Evolutionary conservation across 2,329 filamentous ascomycete species (phyloP).

Genomic region (Exophiala xenobiotica): DNA sequence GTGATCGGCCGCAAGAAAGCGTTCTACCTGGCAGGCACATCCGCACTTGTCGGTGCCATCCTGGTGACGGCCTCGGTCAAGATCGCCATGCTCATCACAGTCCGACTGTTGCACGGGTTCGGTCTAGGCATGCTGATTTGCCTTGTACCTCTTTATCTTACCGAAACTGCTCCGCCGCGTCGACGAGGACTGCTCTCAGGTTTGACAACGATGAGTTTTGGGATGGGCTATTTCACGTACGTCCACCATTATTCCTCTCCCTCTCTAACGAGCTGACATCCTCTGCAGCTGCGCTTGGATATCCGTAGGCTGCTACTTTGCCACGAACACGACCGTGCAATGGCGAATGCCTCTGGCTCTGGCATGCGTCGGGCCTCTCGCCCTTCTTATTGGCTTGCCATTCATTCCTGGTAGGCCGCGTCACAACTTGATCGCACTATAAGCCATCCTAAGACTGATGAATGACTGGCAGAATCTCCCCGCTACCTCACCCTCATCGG

Average conservation of each 20-base stretch:
- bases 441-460: no score
- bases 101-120: conserved; percentile 36
- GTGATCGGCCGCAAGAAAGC: conserved; percentile 38
- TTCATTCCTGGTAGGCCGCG: conserved; percentile 16
- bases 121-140: conserved; percentile 46
- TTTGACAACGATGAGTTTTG: conserved; percentile 12
- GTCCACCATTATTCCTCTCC: not conserved
- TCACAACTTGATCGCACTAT: not conserved
- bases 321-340: conserved; percentile 7
- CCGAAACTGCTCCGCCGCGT: conserved; percentile 44
- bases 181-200: conserved; percentile 39
- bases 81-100: conserved; percentile 25
- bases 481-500: conserved; percentile 15
- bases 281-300: conserved; percentile 3
- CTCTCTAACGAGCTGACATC: not conserved
- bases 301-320: conserved; percentile 13
- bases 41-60: conserved; percentile 37
- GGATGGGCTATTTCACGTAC: conserved; percentile 15
- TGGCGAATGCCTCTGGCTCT: conserved; percentile 21
- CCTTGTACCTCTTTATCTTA: conserved; percentile 44
- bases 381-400: conserved; percentile 9
- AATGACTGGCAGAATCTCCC: conserved; percentile 20
- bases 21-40: conserved; percentile 37
- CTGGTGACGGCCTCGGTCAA: conserved; percentile 38
- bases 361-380: conserved; percentile 6